Evolutionary conservation across 129 eudicot genomes (phyloP).

Genomic region (Glebionis coronaria): DNA sequence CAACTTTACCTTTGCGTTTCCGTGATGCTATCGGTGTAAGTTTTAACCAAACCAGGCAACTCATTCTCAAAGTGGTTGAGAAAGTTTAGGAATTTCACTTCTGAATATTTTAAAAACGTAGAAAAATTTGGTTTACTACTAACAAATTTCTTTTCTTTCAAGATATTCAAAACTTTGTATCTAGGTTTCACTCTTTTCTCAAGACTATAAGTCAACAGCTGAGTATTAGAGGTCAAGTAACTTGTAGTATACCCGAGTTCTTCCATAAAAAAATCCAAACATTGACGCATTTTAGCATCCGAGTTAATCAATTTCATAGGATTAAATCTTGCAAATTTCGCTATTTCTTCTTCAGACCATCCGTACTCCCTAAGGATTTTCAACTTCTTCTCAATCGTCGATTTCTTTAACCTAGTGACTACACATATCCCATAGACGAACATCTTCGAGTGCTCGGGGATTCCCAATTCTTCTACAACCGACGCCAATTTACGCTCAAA

Average conservation of each 20-base stretch:
- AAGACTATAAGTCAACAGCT: constrained; percentile 6
- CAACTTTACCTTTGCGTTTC: background rate
- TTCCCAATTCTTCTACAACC: background rate
- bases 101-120: background rate
- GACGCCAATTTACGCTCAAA: background rate
- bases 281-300: constrained; percentile 14
- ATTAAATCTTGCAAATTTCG: background rate
- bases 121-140: background rate
- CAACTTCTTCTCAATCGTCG: background rate
- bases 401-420: background rate
- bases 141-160: constrained; percentile 26
- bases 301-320: constrained; percentile 5
- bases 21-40: constrained; percentile 5
- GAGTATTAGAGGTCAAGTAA: background rate
- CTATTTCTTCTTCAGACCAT: constrained; percentile 25
- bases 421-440: background rate
- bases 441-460: background rate
- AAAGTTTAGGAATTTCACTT: background rate
- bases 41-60: background rate
- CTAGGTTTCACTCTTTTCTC: constrained; percentile 33
- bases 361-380: constrained; percentile 23
- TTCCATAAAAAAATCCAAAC: constrained; percentile 15
- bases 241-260: background rate
- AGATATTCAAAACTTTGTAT: constrained; percentile 7
- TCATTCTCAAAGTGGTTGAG: background rate